Evolutionary conservation across 1,284 basidiomycete genomes (phyloP), one percentile per base, ranked within the genome.

Genomic region (Cutaneotrichosporon sp.): DNA sequence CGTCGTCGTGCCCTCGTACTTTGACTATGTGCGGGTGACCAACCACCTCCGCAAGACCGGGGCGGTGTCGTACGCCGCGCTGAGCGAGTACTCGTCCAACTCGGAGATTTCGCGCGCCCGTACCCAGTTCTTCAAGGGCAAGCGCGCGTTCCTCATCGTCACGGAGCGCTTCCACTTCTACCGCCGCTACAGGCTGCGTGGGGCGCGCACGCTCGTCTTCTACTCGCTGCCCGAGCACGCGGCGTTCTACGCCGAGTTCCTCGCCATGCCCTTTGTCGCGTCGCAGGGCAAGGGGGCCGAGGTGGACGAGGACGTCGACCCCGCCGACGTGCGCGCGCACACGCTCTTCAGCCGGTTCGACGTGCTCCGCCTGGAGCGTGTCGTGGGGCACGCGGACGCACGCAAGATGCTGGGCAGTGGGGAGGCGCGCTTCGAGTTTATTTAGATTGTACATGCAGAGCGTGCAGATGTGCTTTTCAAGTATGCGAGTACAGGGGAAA

Each of bases 101-200:
- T 87, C 90, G 75, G 95, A 99, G 63, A 95, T 99, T 66, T 90
- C 91, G 1, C 87, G 94, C 3, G 95, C 95, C 0, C 85, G 97
- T 53, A 91, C 95, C 70, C 86, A 90, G 0, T 99, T 99, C 82
- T 97, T 97, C 83, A 84, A 84, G 46, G 92, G 91, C 57, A 89
- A 90, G 72, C 92, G 89, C 69, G 82, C 88, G 0, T 91, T 98
- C 82, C 78, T 99, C 24, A 82, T 99, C 65, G 83, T 98, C 69
- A 97, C 92, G 63, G 97, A 99, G 77, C 87, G 97, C 22, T 97
- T 98, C 82, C 94, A 99, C 79, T 99, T 99, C 78, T 99, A 95
- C 84, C 86, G 92, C 64, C 85, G 94, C 86, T 97, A 97, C 81
- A 91, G 90, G 69, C 85, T 97, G 52, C 84, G 95, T 68, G 97